Conservation (phyloP, 1,139 yeast species). For the Lodderomyces theae region DNA sequence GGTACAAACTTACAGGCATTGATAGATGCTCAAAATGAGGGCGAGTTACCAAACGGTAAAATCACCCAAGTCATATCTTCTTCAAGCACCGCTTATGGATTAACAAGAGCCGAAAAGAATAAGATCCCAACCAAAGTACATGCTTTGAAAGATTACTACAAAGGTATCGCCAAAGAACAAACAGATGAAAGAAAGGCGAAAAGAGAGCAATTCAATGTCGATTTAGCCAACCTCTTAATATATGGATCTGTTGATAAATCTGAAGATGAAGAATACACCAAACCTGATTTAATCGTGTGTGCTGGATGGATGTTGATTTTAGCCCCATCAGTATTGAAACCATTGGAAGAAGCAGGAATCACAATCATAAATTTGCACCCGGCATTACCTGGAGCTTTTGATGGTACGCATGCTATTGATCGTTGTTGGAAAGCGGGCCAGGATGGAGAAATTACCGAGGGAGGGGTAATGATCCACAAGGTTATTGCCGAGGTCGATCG, state of each 20-base stretch:
- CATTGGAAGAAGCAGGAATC: constrained; percentile 57
- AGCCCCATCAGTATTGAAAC: constrained; percentile 70
- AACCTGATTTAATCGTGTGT: constrained; percentile 86
- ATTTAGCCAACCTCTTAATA: constrained; percentile 68
- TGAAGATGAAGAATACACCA: constrained; percentile 27
- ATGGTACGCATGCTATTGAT: constrained; percentile 95
- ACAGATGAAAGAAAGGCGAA: constrained; percentile 55
- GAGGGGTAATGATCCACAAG: constrained; percentile 97
- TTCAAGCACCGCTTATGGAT: constrained; percentile 76
- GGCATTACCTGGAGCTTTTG: constrained; percentile 95
- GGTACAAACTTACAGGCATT: constrained; percentile 94
- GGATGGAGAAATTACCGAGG: constrained; percentile 65
- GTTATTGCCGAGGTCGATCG: constrained; percentile 93
- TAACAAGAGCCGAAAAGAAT: constrained; percentile 69
- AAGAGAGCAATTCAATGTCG: constrained; percentile 70
- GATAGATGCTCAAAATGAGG: constrained; percentile 62
- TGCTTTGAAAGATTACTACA: constrained; percentile 69
- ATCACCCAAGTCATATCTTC: constrained; percentile 83
- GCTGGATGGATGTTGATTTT: constrained; percentile 98
- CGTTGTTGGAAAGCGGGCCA: constrained; percentile 96
- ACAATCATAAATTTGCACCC: constrained; percentile 93
- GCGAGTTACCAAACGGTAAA: constrained; percentile 43
- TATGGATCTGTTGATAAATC: constrained; percentile 38
- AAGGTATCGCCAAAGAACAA: constrained; percentile 66
- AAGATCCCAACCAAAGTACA: constrained; percentile 69